Evolutionary conservation across 805 yeast genomes (phyloP).

Genomic region (Saturnispora galanensis): DNA sequence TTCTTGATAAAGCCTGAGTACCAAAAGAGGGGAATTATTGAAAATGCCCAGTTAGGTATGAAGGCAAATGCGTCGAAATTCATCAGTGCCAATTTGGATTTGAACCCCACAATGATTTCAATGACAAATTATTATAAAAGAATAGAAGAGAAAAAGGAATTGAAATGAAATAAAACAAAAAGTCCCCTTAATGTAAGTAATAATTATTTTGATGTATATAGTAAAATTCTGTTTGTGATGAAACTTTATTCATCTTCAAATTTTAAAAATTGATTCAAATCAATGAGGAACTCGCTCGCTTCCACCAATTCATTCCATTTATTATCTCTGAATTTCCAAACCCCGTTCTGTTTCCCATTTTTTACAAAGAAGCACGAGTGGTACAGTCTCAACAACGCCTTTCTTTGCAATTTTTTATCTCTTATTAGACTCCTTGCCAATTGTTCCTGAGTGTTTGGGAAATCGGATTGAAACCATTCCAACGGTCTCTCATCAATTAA

Average conservation of each 20-base stretch:
- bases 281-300: constrained; percentile 9
- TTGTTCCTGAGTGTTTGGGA: constrained; percentile 48
- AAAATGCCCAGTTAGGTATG: constrained; percentile 19
- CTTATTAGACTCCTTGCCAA: constrained; percentile 26
- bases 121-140: constrained; percentile 12
- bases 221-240: not conserved
- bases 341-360: constrained; percentile 26
- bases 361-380: constrained; percentile 30
- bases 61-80: constrained; percentile 25
- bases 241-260: not conserved
- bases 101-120: constrained; percentile 22
- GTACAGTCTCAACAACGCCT: constrained; percentile 35
- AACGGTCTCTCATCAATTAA: constrained; percentile 35
- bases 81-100: constrained; percentile 21
- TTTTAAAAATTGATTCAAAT: constrained; percentile 3
- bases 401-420: constrained; percentile 24
- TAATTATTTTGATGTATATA: not conserved
- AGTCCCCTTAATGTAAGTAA: constrained; percentile 1
- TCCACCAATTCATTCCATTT: constrained; percentile 29
- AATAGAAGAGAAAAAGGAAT: constrained; percentile 6
- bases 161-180: not conserved
- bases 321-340: constrained; percentile 37
- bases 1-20: constrained; percentile 20
- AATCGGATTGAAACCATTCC: constrained; percentile 50
- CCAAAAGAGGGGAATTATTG: constrained; percentile 14